Base-by-base conservation (phyloP, 176 grass and related monocot genomes). In the Bothriochloa decipiens region DNA sequence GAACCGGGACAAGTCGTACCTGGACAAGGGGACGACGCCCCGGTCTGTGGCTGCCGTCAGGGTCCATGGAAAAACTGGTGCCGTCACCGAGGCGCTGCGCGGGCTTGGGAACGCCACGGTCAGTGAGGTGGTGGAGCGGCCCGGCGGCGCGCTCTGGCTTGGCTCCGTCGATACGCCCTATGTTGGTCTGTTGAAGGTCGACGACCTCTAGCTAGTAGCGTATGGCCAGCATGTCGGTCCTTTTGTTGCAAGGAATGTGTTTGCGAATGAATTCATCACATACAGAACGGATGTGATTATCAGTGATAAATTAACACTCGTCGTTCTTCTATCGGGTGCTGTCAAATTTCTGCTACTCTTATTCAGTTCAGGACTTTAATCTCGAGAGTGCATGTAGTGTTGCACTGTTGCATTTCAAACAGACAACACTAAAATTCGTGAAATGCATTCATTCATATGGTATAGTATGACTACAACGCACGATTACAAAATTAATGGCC, bases 81-180 rank as follows among this genome's bases (percentile, higher is more conserved):
- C 52, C 16, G 81, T 81, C 60, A 13, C 64, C 5, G 81, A 85
- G 85, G 93, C 86, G 69, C 72, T 95, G 58, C 46, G 89, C 22
- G 91, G 93, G 46, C 63, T 85, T 27, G 40, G 82, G 9, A 63
- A 16, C 27, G 82, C 65, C 42, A 88, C 89, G 0, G 76, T 95
- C 50, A 98, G 96, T 72, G 96, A 98, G 83, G 96, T 95, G 8
- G 33, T 84, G 16, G 87, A 98, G 87, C 76, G 77, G 18, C 45
- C 72, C 45, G 75, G 88, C 26, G 91, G 92, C 2, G 74, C 76
- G 47, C 71, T 98, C 1, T 95, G 91, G 92, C 74, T 98, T n/a
- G 96, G 96, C 15, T 98, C 96, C 5, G 80, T 95, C 36, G 88
- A 88, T 35, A 87, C 85, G 83, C 83, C 93, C 15, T 98, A 95